Evolutionary conservation across 345 rosid species (phyloP).

Genomic region (Citrus inodora): DNA sequence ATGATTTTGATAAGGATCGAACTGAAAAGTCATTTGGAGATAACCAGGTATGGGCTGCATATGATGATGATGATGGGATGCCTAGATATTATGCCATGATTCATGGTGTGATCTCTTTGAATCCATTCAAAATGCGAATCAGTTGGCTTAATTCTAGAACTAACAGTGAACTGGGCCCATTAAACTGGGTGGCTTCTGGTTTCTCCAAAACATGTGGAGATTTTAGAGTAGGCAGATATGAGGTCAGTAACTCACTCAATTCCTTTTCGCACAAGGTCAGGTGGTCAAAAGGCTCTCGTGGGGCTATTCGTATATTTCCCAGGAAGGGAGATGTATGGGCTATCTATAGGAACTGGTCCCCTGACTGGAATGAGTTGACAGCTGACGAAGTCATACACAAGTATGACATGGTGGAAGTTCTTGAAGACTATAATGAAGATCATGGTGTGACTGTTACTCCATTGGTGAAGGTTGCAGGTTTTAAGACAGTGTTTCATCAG

Average conservation of each 20-base stretch:
- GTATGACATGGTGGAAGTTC: constrained; percentile 70
- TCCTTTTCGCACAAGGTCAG: constrained; percentile 62
- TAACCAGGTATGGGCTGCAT: constrained; percentile 70
- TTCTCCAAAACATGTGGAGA: constrained; percentile 61
- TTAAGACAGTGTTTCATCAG: constrained; percentile 51
- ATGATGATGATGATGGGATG: constrained; percentile 69
- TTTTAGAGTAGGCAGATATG: constrained; percentile 44
- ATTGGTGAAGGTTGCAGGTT: constrained; percentile 62
- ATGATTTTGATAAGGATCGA: constrained; percentile 64
- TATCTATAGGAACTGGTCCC: constrained; percentile 61
- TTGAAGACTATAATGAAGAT: constrained; percentile 59
- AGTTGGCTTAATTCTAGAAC: constrained; percentile 53
- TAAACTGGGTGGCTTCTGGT: constrained; percentile 70
- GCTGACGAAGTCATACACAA: constrained; percentile 38
- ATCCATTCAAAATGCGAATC: constrained; percentile 57
- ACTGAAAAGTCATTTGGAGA: constrained; percentile 48
- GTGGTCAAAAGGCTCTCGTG: constrained; percentile 36
- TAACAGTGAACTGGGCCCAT: constrained; percentile 40
- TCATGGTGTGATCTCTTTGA: constrained; percentile 44
- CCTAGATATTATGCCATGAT: constrained; percentile 67
- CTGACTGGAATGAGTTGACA: constrained; percentile 55
- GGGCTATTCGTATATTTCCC: constrained; percentile 51
- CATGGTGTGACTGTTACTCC: constrained; percentile 56
- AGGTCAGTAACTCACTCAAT: constrained; percentile 41
- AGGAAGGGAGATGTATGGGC: constrained; percentile 73